phyloP scores from a whole-genome alignment of 805 yeast species.

The Suhomyces sp. region DNA sequence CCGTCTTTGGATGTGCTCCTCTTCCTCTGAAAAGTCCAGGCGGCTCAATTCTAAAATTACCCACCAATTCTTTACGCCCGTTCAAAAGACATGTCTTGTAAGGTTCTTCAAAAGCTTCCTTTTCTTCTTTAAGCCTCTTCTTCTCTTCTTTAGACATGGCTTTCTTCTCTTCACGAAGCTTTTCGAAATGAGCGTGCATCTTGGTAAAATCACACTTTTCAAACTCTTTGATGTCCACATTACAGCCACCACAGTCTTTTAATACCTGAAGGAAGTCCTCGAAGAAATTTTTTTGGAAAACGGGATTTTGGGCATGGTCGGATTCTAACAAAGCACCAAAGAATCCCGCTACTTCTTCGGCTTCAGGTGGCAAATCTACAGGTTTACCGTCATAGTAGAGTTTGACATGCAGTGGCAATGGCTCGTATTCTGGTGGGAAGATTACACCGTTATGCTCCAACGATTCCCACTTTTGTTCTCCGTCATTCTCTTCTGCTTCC shows the following conservation, averaged over 20 bases:
- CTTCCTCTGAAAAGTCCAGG: slow-evolving; percentile 96
- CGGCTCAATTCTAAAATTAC: slow-evolving; percentile 92
- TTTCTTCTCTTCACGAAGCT: slow-evolving; percentile 68
- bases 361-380: slow-evolving; percentile 69
- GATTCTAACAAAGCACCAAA: slow-evolving; percentile 84
- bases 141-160: slow-evolving; percentile 68
- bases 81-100: slow-evolving; percentile 77
- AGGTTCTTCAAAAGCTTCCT: slow-evolving; percentile 73
- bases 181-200: slow-evolving; percentile 70
- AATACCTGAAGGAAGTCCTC: slow-evolving; percentile 69
- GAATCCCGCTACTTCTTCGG: slow-evolving; percentile 97
- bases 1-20: slow-evolving; percentile 96
- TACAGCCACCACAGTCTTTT: slow-evolving; percentile 65
- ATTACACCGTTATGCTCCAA: slow-evolving; percentile 87
- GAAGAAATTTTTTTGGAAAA: slow-evolving; percentile 84
- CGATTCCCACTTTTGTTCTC: slow-evolving; percentile 79
- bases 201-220: slow-evolving; percentile 72
- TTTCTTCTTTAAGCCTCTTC: slow-evolving; percentile 66
- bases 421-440: slow-evolving; percentile 90
- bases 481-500: slow-evolving; percentile 81
- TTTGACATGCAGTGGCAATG: slow-evolving; percentile 74
- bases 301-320: slow-evolving; percentile 85
- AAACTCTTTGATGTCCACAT: slow-evolving; percentile 47
- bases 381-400: slow-evolving; percentile 74
- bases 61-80: slow-evolving; percentile 88